These are phyloP conservation scores for Lunasporangiospora selenospora DNA, from an alignment of 192 early-diverging fungal species.

Conservation along the genomic window DNA sequence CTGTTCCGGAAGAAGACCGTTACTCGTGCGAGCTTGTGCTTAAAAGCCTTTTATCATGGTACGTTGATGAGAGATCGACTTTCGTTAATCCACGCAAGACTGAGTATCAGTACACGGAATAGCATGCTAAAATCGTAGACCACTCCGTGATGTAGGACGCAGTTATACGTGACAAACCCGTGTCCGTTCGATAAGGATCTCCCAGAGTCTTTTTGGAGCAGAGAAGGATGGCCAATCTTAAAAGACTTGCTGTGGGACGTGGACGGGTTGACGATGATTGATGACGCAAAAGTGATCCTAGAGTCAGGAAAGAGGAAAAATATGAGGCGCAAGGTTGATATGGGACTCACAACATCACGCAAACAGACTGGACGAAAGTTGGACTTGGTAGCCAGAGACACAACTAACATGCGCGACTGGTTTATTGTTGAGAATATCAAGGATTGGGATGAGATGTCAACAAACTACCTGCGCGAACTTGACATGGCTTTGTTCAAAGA, in stretches of 20 bases:
- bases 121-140: too few relatives aligned
- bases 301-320: conserved; percentile 29
- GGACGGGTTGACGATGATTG: conserved; percentile 35
- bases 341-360: conserved; percentile 8
- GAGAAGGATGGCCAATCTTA: conserved; percentile 32
- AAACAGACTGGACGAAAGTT: conserved; percentile 32
- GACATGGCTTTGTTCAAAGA: conserved; percentile 34
- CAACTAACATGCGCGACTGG: conserved; percentile 22
- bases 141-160: neutral
- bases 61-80: too few relatives aligned
- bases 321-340: conserved; percentile 12
- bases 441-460: conserved; percentile 38
- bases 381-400: conserved; percentile 31
- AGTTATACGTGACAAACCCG: conserved; percentile 29
- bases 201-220: conserved; percentile 33
- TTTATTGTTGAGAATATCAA: conserved; percentile 28
- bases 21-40: conserved; percentile 34
- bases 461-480: conserved; percentile 30
- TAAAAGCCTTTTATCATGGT: conserved; percentile 28
- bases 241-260: conserved; percentile 38
- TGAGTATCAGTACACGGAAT: too few relatives aligned
- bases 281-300: conserved; percentile 28
- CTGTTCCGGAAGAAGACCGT: conserved; percentile 26
- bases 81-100: too few relatives aligned
- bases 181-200: conserved; percentile 38